These are phyloP conservation scores for Lasiodiplodia gonubiensis DNA, from an alignment of 2,329 filamentous ascomycete genomes.

Conservation along the genomic window DNA sequence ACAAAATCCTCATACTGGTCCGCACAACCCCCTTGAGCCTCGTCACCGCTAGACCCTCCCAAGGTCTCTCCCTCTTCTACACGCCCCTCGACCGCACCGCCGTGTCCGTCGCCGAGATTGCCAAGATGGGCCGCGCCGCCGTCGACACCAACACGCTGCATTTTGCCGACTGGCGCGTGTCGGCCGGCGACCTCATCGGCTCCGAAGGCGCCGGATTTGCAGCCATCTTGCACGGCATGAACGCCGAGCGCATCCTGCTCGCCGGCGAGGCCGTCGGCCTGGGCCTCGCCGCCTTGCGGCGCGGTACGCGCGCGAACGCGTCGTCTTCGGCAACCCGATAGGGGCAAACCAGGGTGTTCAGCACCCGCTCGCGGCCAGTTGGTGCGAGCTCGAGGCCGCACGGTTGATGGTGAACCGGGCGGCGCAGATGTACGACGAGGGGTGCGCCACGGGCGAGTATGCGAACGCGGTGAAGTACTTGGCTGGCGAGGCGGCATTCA, in stretches of 20 bases:
- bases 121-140: constrained; percentile 83
- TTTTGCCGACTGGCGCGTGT: constrained; percentile 77
- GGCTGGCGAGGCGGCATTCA: constrained; percentile 65
- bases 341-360: constrained; percentile 66
- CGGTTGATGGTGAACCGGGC: constrained; percentile 67
- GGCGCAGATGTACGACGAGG: constrained; percentile 63
- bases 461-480: constrained; percentile 64
- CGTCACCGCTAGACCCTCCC: constrained; percentile 66
- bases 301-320: constrained; percentile 55
- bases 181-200: constrained; percentile 69
- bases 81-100: constrained; percentile 71
- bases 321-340: constrained; percentile 63
- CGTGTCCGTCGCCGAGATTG: constrained; percentile 73
- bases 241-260: constrained; percentile 55
- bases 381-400: constrained; percentile 66
- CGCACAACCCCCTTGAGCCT: constrained; percentile 74
- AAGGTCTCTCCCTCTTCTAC: constrained; percentile 80
- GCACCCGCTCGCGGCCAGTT: constrained; percentile 64
- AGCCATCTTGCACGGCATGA: constrained; percentile 62
- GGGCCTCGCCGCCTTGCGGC: constrained; percentile 68
- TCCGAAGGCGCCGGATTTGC: constrained; percentile 78
- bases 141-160: constrained; percentile 89
- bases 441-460: constrained; percentile 58
- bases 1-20: constrained; percentile 82
- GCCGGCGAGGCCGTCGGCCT: constrained; percentile 81